These are phyloP conservation scores for Leishmania gerbilli DNA, from an alignment of 208 protist species.

Conservation along the genomic window DNA sequence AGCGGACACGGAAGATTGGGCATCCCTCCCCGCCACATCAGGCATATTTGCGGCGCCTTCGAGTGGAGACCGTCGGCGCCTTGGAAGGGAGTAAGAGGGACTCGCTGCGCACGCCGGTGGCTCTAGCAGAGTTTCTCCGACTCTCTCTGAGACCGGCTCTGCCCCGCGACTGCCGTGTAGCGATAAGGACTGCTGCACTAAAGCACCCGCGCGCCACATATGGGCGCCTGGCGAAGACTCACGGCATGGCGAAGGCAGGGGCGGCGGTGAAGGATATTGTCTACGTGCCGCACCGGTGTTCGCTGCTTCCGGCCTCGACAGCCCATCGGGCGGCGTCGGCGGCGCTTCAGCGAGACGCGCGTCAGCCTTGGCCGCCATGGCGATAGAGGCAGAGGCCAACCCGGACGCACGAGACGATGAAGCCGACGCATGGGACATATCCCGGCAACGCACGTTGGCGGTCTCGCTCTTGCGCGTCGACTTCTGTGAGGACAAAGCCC, in stretches of 20 bases:
- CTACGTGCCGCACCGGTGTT: not conserved
- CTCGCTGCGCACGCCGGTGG: not conserved
- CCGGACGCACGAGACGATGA: not conserved
- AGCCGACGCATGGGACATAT: not conserved
- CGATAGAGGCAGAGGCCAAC: not conserved
- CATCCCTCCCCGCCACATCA: not conserved
- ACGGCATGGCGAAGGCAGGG: not conserved
- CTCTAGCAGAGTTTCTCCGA: not conserved
- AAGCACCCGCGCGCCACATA: not conserved
- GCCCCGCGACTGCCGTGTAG: not conserved
- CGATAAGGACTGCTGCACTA: not conserved
- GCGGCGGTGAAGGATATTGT: not conserved
- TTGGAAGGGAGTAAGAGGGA: not conserved
- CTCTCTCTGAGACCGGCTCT: not conserved
- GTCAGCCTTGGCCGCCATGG: not conserved
- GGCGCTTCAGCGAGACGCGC: not conserved
- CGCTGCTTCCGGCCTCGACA: not conserved
- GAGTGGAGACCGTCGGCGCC: not conserved
- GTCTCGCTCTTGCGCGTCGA: not conserved
- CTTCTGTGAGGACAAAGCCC: not conserved
- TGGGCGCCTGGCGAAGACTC: not conserved
- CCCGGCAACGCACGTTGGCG: not conserved
- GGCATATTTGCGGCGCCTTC: not conserved
- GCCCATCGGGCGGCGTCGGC: not conserved
- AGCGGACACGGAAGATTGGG: not conserved